Evolutionary conservation across 345 rosid genomes (phyloP), one percentile per base, ranked within the genome.

Genomic region (Chamaenerion angustifolium): DNA sequence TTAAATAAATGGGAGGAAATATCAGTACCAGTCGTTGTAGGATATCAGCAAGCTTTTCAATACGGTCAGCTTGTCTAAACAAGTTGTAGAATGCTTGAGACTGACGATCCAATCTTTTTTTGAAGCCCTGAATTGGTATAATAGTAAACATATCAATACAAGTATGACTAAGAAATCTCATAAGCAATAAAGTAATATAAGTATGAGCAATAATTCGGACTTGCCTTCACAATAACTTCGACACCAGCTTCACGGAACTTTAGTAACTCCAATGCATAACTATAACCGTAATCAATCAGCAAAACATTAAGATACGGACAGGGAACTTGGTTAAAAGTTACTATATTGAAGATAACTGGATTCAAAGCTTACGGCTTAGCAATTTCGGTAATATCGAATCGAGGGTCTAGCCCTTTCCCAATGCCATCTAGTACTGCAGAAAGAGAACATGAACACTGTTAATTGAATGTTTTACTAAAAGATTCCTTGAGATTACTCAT

Each of bases 351-450:
- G 7, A 7, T 2, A 31, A 7, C 37, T 31, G 5, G 5, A 31
- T 7, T 31, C 37, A 40, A 60, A 58, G 67, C 93, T 79, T 64
- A 90, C 96, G 96, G 98, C 69, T 86, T 90, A 35, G 98, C 93
- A 61, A 90, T 90, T 74, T 90, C 98, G 3, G 96, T 90, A 46
- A 90, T 90, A 62, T 90, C 98, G 64, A 90, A 90, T 42, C 92
- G 88, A 16, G 98, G 93, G 65, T 90, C 96, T 58, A 92, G 93
- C 54, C 98, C 98, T 76, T 92, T 92, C 48, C 98, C 98, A 7
- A 92, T 92, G 69, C 98, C 98, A 76, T 90, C 96, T 74, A 86
- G 62, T 35, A 86, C 98, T 90, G 76, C 73, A 76, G 52, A 60
- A 35, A 49, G 48, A 31, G 37, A 3, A 8, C 37, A 31, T 23